Percentiles rank a stretch among this genome's conserved stretches.
Evolutionary conservation across 495 filamentous ascomycete genomes (phyloP).

Genomic region (Penicillium desertorum): DNA sequence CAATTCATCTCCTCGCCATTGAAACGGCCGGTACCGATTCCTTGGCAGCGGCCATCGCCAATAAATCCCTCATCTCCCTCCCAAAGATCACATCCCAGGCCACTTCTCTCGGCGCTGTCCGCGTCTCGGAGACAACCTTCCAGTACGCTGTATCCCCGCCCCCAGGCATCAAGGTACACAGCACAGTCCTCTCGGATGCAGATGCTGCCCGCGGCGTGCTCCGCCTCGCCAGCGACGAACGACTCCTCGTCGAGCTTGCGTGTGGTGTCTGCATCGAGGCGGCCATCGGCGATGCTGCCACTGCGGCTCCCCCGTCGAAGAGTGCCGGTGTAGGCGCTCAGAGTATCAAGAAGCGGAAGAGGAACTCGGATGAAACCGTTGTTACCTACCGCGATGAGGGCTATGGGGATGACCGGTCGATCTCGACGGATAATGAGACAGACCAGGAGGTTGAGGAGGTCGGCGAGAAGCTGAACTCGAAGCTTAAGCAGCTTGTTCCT

Average conservation of each 20-base stretch:
- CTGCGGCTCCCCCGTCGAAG: slow-evolving; percentile 18
- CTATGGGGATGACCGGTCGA: slow-evolving; percentile 43
- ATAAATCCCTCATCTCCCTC: slow-evolving; percentile 63
- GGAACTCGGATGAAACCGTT: slow-evolving; percentile 13
- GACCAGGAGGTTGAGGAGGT: slow-evolving; percentile 29
- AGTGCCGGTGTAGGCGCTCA: slow-evolving; percentile 21
- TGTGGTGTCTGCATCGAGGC: slow-evolving; percentile 77
- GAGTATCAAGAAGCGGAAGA: slow-evolving; percentile 41
- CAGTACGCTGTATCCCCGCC: slow-evolving; percentile 54
- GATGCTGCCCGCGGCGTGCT: slow-evolving; percentile 77
- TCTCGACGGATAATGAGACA: slow-evolving; percentile 35
- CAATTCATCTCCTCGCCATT: slow-evolving; percentile 67
- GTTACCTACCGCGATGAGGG: slow-evolving; percentile 35
- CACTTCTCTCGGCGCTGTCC: slow-evolving; percentile 70
- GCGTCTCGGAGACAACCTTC: slow-evolving; percentile 71
- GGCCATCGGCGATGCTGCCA: slow-evolving; percentile 41
- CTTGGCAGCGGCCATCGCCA: slow-evolving; percentile 58
- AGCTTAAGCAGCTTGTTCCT: slow-evolving; percentile 61
- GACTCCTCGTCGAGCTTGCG: slow-evolving; percentile 75
- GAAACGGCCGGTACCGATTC: slow-evolving; percentile 83
- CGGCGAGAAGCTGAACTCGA: slow-evolving; percentile 32
- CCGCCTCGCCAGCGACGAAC: slow-evolving; percentile 77
- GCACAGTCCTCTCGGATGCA: slow-evolving; percentile 70
- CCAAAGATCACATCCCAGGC: slow-evolving; percentile 78
- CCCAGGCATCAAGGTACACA: slow-evolving; percentile 53